Evolutionary conservation across 2,329 filamentous ascomycete genomes (phyloP).

Genomic region (Penicillium sp.): DNA sequence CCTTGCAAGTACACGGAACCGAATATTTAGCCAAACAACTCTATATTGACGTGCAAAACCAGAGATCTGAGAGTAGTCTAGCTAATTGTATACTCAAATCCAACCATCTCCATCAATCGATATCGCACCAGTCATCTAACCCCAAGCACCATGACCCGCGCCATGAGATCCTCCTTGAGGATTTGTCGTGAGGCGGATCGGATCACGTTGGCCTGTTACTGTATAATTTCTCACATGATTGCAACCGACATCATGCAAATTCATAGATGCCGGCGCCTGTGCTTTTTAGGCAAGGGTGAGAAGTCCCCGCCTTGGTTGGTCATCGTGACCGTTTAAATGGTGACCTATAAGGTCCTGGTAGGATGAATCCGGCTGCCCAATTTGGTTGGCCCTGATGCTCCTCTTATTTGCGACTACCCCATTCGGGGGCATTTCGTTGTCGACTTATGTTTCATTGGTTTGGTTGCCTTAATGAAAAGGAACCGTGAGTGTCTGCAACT

Average conservation of each 20-base stretch:
- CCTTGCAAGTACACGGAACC: neutral
- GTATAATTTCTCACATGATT: neutral
- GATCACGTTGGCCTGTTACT: neutral
- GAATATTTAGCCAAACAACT: slow-evolving; percentile 4
- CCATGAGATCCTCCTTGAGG: neutral
- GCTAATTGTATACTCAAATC: slow-evolving; percentile 1
- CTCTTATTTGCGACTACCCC: neutral
- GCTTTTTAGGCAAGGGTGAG: neutral
- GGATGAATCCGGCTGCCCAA: neutral
- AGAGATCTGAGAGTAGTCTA: slow-evolving; percentile 4
- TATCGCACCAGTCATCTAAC: neutral
- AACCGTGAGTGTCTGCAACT: neutral
- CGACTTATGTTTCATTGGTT: neutral
- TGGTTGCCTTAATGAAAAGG: neutral
- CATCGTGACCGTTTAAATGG: neutral
- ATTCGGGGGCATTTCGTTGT: neutral
- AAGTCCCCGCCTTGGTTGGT: neutral
- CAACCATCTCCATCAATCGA: neutral
- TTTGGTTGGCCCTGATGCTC: neutral
- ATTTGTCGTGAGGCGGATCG: neutral
- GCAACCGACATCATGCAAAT: neutral
- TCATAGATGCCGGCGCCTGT: neutral
- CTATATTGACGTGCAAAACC: slow-evolving; percentile 6
- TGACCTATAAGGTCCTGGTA: neutral
- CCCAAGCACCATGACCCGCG: neutral